Evolutionary conservation across 2,329 filamentous ascomycete species (phyloP), one percentile per base, ranked within the genome.

Genomic region (Xylaria multiplex): DNA sequence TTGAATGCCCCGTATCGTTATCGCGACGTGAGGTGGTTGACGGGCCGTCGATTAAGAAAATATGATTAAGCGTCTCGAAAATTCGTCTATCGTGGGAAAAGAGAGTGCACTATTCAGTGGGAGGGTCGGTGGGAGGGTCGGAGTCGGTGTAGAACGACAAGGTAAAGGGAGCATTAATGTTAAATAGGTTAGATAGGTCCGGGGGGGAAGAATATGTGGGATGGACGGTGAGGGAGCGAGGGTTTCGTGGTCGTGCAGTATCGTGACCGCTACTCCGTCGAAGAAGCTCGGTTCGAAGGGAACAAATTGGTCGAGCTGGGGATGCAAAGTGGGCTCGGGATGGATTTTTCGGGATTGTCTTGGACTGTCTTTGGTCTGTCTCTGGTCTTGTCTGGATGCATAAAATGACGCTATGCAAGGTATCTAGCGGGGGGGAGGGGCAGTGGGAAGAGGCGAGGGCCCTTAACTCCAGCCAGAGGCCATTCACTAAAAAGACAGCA

Each of bases 361-460:
- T 27, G 27, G 27, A 27, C 27, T 27, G 27, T 27, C 27, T 27
- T 27, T 27, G 27, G 11, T 22, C 7, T n/a, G n/a, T 32, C 11
- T 11, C 3, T 11, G 35, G 35, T 50, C 30, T 55, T 45, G 32
- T 53, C 48, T 59, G 52, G 61, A 65, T 68, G 65, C 65, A 64
- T 61, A 66, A 69, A 59, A 70, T 69, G 64, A 70, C 69, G 69
- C 69, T 67, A 69, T 70, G 63, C 61, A 68, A 54, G 46, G 45
- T 53, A 22, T 50, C 32, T 63, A 42, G 59, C 56, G 19, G 19
- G 19, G 19, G 19, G 27, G 27, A 1, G 40, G 53, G 53, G 62
- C 42, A 19, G 19, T 24, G 40, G 49, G 48, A 30, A 43, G 14
- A 52, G 61, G 19, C 11, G 37, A 40, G 9, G 6, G 35, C 52